Percentiles rank a stretch among this genome's conserved stretches.
phyloP scores from a whole-genome alignment of 192 early-diverging fungal species.

The Backusella tarrabulga region DNA sequence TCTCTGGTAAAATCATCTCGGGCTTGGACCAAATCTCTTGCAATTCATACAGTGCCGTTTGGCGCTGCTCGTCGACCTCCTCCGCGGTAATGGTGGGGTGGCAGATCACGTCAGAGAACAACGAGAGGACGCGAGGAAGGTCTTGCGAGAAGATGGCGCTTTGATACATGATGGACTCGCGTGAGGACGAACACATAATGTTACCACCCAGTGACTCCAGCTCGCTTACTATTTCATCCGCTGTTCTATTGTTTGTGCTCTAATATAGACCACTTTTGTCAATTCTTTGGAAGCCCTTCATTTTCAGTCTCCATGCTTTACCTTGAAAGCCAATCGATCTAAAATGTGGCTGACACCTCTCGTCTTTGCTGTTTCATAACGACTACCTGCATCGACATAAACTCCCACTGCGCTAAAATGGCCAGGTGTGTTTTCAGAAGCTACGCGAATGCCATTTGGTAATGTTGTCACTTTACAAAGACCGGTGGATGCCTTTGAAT shows the following conservation, averaged over 20 bases:
- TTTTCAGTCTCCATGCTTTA: constrained; percentile 17
- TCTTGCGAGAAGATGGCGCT: constrained; percentile 87
- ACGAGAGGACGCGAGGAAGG: constrained; percentile 62
- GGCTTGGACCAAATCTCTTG: constrained; percentile 83
- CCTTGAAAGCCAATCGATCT: constrained; percentile 94
- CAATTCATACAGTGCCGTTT: constrained; percentile 83
- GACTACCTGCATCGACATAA: constrained; percentile 87
- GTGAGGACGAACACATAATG: constrained; percentile 83
- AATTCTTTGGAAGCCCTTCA: background rate
- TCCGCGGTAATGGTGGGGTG: constrained; percentile 68
- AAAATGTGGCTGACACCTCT: constrained; percentile 82
- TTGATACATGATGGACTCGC: constrained; percentile 96
- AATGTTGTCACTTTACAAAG: constrained; percentile 69
- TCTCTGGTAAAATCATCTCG: constrained; percentile 84
- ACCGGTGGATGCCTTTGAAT: constrained; percentile 35
- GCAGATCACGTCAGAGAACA: constrained; percentile 81
- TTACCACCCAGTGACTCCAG: constrained; percentile 90
- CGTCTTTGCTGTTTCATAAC: constrained; percentile 73
- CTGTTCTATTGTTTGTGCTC: constrained; percentile 68
- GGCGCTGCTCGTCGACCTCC: constrained; percentile 81
- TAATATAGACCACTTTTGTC: constrained; percentile 14
- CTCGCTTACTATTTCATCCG: constrained; percentile 68
- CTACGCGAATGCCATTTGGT: constrained; percentile 86
- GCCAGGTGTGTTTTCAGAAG: constrained; percentile 75
- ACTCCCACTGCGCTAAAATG: constrained; percentile 92